Evolutionary conservation across 371 early-diverging fungal genomes (phyloP), one percentile per base, ranked within the genome.

Genomic region (Syncephalis plumigaleata): DNA sequence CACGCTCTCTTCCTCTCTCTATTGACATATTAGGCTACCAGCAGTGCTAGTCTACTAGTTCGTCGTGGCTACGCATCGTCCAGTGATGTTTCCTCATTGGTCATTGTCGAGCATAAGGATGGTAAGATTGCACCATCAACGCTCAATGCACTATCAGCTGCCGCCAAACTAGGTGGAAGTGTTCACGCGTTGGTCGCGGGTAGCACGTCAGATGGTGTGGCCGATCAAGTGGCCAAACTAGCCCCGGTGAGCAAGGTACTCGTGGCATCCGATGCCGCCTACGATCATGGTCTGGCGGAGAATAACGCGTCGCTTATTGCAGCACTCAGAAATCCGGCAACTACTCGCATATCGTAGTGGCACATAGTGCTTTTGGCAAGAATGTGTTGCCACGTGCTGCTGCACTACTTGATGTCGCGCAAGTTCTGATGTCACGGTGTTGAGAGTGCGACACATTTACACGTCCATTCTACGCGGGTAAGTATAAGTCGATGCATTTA

Each of bases 401-500:
- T 43, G 97, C 94, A 18, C 63, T 91, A 22, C 59, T 92, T 55
- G 93, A 93, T 59, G 85, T 91, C 26, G 79, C 84, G 55, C 86
- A 81, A 53, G 65, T 44, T 87, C 92, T 11, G 97, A 97, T 62
- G 78, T 95, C 51, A 79, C 73, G 76, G 58, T 42, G 66, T 94
- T 46, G 78, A 82, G 58, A 51, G 68, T 44, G 79, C 72, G 89
- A 91, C 55, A 87, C 87, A 26, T 94, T 96, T 73, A 79, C 87
- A 45, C 77, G 95, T n/a, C 94, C 95, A 26, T 91, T 96, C 63
- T 94, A 91, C 61, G 95, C 97, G 36, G 94, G 91, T 79, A 59
- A 52, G 60, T 31, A 21, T 15, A 17, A 15, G 9, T 13, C 16
- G 3, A 20, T 31, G 31, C 9, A 25, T 18, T 37, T 42, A 37